phyloP scores from a whole-genome alignment of 73 alveolate species.

The Paramecium tetraurelia region DNA sequence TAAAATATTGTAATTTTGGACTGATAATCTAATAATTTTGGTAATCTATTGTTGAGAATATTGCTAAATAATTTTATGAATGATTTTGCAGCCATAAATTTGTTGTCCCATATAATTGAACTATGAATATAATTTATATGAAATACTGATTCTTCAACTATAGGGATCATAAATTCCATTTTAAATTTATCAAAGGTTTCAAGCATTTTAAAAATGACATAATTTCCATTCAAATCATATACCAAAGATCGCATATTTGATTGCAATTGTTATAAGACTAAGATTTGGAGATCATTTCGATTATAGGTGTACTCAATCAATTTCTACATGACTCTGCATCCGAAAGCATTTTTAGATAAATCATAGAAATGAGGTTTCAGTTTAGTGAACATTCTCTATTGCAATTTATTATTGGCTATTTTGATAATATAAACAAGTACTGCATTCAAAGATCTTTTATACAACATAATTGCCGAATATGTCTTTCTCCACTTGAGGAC shows the following conservation, averaged over 20 bases:
- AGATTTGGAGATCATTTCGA: neutral
- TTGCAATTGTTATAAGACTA: neutral
- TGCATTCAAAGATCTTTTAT: constrained; percentile 24
- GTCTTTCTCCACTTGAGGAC: neutral
- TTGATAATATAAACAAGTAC: neutral
- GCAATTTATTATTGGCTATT: neutral
- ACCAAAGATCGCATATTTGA: neutral
- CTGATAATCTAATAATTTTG: neutral
- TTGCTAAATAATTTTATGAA: neutral
- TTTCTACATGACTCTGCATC: constrained; percentile 28
- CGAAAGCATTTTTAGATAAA: neutral
- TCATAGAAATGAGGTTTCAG: neutral
- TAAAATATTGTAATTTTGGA: neutral
- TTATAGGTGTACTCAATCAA: neutral
- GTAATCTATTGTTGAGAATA: neutral
- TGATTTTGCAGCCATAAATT: constrained; percentile 15
- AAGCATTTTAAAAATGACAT: neutral
- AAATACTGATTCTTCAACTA: neutral
- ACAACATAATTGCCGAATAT: constrained; percentile 21
- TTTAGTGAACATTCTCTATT: neutral
- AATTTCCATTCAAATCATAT: neutral
- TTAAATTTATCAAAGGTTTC: neutral
- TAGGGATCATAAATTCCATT: neutral
- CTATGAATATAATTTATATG: neutral
- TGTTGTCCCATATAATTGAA: neutral